phyloP scores from a whole-genome alignment of 352 stramenopile species.

The Phytophthora pseudosyringae region DNA sequence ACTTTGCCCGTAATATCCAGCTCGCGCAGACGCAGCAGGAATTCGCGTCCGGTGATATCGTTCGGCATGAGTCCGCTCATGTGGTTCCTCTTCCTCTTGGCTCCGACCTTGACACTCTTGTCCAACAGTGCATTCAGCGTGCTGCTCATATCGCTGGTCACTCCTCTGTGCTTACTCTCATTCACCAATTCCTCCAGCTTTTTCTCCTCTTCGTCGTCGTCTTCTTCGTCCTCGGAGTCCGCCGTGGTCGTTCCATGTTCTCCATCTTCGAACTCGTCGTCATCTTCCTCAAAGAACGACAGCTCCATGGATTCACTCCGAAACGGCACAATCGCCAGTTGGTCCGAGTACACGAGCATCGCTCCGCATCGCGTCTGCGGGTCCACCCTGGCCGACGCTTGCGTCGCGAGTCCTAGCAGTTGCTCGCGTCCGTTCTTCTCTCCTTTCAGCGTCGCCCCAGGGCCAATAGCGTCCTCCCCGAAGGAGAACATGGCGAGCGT shows the following conservation, averaged over 20 bases:
- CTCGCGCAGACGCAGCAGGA: slow-evolving; percentile 74
- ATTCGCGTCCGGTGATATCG: slow-evolving; percentile 76
- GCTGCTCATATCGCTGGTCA: slow-evolving; percentile 71
- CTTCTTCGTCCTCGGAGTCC: slow-evolving; percentile 70
- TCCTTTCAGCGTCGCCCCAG: slow-evolving; percentile 80
- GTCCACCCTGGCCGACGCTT: slow-evolving; percentile 61
- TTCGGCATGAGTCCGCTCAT: slow-evolving; percentile 72
- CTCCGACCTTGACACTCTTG: slow-evolving; percentile 83
- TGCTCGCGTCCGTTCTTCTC: slow-evolving; percentile 82
- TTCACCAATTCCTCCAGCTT: slow-evolving; percentile 78
- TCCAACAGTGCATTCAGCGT: slow-evolving; percentile 70
- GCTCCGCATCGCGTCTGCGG: slow-evolving; percentile 80
- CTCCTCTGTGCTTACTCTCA: slow-evolving; percentile 68
- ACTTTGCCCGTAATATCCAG: slow-evolving; percentile 82
- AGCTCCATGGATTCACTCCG: slow-evolving; percentile 78
- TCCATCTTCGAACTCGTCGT: slow-evolving; percentile 77
- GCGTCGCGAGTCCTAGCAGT: slow-evolving; percentile 67
- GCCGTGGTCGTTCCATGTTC: slow-evolving; percentile 35
- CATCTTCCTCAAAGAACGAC: slow-evolving; percentile 82
- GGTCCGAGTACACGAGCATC: slow-evolving; percentile 86
- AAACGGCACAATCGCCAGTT: slow-evolving; percentile 86
- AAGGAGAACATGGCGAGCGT: slow-evolving; percentile 88
- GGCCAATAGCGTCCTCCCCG: slow-evolving; percentile 79
- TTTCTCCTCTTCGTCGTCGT: slow-evolving; percentile 84
- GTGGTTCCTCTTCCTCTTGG: slow-evolving; percentile 78